phyloP scores from a whole-genome alignment of 306 rosid species.

The Glycine latifolia region DNA sequence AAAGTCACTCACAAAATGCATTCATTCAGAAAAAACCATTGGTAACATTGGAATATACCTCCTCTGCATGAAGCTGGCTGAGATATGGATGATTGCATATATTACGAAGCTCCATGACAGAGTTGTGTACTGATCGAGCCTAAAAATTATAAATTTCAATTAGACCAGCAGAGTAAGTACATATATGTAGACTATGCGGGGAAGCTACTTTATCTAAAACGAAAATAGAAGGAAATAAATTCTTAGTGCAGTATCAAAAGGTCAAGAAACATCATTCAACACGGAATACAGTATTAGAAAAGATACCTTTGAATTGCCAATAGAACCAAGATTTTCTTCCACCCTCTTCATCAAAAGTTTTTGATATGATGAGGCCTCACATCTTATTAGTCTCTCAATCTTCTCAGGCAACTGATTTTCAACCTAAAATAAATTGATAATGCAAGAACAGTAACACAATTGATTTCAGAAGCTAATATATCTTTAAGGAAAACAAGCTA shows the following conservation, averaged over 20 bases:
- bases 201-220: slow-evolving; percentile 29
- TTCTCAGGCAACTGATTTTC: slow-evolving; percentile 96
- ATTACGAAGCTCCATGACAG: slow-evolving; percentile 99
- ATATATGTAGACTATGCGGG: background rate
- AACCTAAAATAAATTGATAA: slow-evolving; percentile 64
- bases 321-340: slow-evolving; percentile 95
- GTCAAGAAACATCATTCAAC: slow-evolving; percentile 27
- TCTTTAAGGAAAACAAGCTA: slow-evolving; percentile 12
- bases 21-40: slow-evolving; percentile 28
- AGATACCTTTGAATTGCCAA: slow-evolving; percentile 79
- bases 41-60: slow-evolving; percentile 64
- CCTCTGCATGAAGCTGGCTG: slow-evolving; percentile 97
- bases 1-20: slow-evolving; percentile 28
- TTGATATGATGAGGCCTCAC: slow-evolving; percentile 99
- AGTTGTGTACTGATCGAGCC: slow-evolving; percentile 96
- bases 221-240: slow-evolving; percentile 6
- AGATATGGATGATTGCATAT: slow-evolving; percentile 99
- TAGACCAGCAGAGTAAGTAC: slow-evolving; percentile 44
- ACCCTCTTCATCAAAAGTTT: slow-evolving; percentile 99
- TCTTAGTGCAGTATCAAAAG: slow-evolving; percentile 24
- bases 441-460: slow-evolving; percentile 31
- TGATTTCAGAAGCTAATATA: slow-evolving; percentile 38
- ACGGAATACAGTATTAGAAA: slow-evolving; percentile 30
- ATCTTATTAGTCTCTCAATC: slow-evolving; percentile 94
- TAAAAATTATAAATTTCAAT: slow-evolving; percentile 50